phyloP scores from a whole-genome alignment of 2,329 filamentous ascomycete genomes.

The Diaporthe amygdali region DNA sequence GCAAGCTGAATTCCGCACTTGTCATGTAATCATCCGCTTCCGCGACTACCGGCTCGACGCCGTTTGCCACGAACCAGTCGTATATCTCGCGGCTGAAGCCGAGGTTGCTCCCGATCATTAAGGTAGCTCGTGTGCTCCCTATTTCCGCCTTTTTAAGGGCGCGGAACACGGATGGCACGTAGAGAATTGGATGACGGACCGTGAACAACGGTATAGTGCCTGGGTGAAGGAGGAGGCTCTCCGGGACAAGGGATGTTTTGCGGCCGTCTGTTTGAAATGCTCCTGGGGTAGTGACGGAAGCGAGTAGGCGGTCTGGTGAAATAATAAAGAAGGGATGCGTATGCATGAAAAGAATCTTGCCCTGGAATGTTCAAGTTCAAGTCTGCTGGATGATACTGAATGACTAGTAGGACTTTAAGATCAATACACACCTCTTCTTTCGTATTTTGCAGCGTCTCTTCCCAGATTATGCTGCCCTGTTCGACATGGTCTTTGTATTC shows the following conservation, averaged over 20 bases:
- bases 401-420: background rate
- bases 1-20: background rate
- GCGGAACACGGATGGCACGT: background rate
- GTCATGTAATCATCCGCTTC: conserved; percentile 1
- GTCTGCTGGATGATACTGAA: background rate
- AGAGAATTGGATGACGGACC: background rate
- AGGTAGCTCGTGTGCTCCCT: background rate
- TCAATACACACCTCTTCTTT: background rate
- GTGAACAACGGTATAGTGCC: background rate
- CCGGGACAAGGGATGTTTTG: background rate
- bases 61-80: background rate
- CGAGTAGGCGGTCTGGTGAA: background rate
- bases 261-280: background rate
- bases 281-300: background rate
- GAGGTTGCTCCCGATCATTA: background rate
- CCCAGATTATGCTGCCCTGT: background rate
- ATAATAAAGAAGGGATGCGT: background rate
- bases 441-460: background rate
- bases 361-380: background rate
- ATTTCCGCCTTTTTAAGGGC: background rate
- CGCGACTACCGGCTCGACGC: background rate
- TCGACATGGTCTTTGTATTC: background rate
- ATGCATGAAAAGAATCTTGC: background rate
- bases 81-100: background rate
- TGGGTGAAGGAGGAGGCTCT: background rate